Conservation (phyloP, 306 rosid species). For the Vicia faba region DNA sequence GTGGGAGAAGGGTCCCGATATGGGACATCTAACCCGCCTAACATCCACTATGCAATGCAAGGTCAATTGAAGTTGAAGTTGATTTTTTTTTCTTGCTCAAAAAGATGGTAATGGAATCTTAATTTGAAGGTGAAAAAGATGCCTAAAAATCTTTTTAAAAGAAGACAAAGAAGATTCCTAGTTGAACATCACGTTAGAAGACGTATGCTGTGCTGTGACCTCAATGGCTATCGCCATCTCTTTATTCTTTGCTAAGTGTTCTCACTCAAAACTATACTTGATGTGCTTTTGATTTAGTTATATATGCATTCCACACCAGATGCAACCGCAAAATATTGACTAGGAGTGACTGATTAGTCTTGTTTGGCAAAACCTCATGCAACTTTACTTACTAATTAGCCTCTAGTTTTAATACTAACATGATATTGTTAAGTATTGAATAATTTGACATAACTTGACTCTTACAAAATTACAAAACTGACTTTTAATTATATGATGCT, state of each 20-base stretch:
- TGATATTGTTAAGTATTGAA: too few species aligned
- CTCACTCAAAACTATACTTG: constrained; percentile 44
- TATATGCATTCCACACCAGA: constrained; percentile 25
- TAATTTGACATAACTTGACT: too few species aligned
- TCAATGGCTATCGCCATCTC: constrained; percentile 26
- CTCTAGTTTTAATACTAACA: too few species aligned
- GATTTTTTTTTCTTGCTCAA: constrained; percentile 35
- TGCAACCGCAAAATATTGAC: not conserved
- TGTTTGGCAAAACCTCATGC: too few species aligned
- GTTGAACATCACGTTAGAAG: constrained; percentile 38
- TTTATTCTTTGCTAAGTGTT: constrained; percentile 24
- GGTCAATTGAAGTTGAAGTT: constrained; percentile 49
- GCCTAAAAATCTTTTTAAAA: constrained; percentile 45
- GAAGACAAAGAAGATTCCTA: constrained; percentile 60
- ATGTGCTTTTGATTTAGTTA: constrained; percentile 20
- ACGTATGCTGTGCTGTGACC: constrained; percentile 41
- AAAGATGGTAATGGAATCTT: constrained; percentile 71
- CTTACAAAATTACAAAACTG: too few species aligned
- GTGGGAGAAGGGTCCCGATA: constrained; percentile 53
- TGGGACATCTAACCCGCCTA: constrained; percentile 39
- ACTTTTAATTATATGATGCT: too few species aligned
- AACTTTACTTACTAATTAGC: too few species aligned
- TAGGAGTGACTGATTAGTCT: constrained; percentile 5
- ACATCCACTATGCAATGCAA: constrained; percentile 44
- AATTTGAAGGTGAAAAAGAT: constrained; percentile 11